Evolutionary conservation across 2,329 filamentous ascomycete genomes (phyloP), one percentile per base, ranked within the genome.

Genomic region (Arthrobotrys pseudoclavata): DNA sequence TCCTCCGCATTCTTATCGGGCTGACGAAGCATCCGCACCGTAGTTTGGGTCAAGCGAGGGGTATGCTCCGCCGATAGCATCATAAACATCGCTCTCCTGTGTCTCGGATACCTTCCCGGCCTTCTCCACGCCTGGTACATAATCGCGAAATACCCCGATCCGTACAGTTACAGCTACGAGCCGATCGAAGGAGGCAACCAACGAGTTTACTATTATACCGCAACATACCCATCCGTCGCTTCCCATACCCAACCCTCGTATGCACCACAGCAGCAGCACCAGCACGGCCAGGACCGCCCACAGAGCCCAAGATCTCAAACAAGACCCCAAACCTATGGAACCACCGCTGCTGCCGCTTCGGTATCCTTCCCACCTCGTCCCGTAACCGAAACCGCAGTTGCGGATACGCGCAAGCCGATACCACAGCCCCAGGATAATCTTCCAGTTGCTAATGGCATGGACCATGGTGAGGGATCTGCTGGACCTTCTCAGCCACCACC

Each of bases 71-170:
- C 91, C 71, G 96, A 98, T 85, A 95, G 92, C 7, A 82, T 98
- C 82, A 97, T 99, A 87, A 99, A 99, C 86, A 91, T 98, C 84
- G 91, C 94, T 55, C 93, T 98, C 82, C 96, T 92, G 84, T 83
- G 89, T 67, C 89, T 95, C 22, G 92, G 91, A 81, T 93, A 87
- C 86, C 84, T 98, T 76, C 95, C 95, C 20, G 95, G 95, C 78
- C 91, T 98, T 61, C 86, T 99, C 1, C 96, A 99, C 86, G 89
- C 94, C 79, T 98, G 96, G 95, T 99, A 98, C 87, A 97, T 98
- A 84, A 97, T 99, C 85, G 89, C 92, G 82, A 91, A 92, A 83
- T 92, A 91, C 84, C 96, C 96, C 74, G 95, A 97, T 78, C 84
- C 85, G 81, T 85, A 88, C 47, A 87, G 90, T 74, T 88, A 88